Evolutionary conservation across 768 basidiomycete genomes (phyloP), one percentile per base, ranked within the genome.

Genomic region (Suillus luteus): DNA sequence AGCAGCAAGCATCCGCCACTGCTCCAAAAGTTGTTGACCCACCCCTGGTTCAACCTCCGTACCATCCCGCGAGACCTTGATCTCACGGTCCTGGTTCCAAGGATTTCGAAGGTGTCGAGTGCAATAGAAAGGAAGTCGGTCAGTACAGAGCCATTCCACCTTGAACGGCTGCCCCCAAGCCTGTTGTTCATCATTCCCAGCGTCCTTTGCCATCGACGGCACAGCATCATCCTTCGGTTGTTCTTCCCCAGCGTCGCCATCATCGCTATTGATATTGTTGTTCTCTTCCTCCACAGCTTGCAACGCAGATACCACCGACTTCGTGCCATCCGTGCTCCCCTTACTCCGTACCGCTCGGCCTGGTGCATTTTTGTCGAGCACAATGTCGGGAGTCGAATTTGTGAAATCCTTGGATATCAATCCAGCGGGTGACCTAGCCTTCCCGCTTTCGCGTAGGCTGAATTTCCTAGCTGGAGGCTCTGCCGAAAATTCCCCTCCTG

Each of bases 31-130:
- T 66, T 75, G 79, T 68, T 86, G 81, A 31, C 92, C 92, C 15
- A 92, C 84, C 1, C 70, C 70, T 2, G 95, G 94, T 72, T 98
- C 96, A 22, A 99, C 73, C 72, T 98, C 96, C 1, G 95, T 97
- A 19, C 96, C 96, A 72, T 96, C 93, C 55, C 92, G 81, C 14
- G 92, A 94, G 9, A 92, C 86, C 78, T 92, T 91, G 52, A 92
- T 82, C 70, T 92, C 88, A 58, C 86, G 79, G 64, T 91, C 92
- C 67, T 93, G 86, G 69, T 98, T 98, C 95, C 95, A 98, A 2
- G 90, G 89, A 72, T 98, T 99, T 48, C 92, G 86, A 59, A 97
- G 75, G 71, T 94, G 90, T 33, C 88, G 83, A 40, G 90, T 90
- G 52, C 85, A 85, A 65, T 81, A 76, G 75, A 98, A 98, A 0